Evolutionary conservation across 148 eudicot species (phyloP), one percentile per base, ranked within the genome.

Genomic region (Rhododendron ovatum): DNA sequence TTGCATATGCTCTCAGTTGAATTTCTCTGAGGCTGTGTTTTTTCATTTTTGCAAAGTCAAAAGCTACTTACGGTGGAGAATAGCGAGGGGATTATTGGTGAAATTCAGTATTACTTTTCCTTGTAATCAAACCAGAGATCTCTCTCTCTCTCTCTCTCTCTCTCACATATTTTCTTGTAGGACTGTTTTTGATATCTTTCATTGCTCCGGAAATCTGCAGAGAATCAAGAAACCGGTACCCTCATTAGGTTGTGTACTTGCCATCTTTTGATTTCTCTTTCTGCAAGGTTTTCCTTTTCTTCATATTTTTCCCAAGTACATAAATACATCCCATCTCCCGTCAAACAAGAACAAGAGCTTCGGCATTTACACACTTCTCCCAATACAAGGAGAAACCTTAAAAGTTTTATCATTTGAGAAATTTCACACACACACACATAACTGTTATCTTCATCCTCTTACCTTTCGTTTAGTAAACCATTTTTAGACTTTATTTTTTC

Each of bases 401-500:
- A 82, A 81, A 18, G 51, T 55, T 13, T 75, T 55, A 37, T 28
- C 41, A 35, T 37, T 41, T 4, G 22, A 11, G 26, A 86, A 79
- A 71, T 35, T 73, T 83, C 39, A 47, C 57, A 53, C 57, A 53
- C 57, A 53, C 3, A 53, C 17, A 53, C 3, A 14, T 5, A 7
- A 28, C 35, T 41, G 69, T 80, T 2, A 37, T 57, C 28, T 11
- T 82, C 55, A 57, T 33, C 59, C 65, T 24, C 51, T 41, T 78
- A 47, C 82, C 82, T 82, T 78, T 75, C 71, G 87, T 89, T 86
- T 59, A 88, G 79, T 13, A 92, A 89, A 11, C 89, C 88, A 61
- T 89, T 92, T 53, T 88, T 86, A 51, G 94, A 95, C 55, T 92
- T 88, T 86, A 85, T 93, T 4, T 88, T 85, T 84, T 93, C 95